Base-by-base conservation (phyloP, 2,329 filamentous ascomycete species). In the Lecanicillium sp. region DNA sequence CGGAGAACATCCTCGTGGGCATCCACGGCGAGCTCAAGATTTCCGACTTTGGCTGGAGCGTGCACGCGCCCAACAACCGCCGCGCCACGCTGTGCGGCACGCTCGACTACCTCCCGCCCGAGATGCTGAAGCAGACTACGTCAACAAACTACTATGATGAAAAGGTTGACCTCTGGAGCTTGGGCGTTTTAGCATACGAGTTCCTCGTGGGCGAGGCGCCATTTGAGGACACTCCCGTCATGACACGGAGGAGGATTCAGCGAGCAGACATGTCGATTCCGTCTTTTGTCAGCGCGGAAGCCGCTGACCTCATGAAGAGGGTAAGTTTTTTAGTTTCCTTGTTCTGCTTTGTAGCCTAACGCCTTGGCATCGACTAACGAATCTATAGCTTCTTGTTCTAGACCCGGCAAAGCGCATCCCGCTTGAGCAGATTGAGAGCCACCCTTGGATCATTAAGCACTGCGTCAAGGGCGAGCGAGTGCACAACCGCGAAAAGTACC, bases 21-120 rank as follows among this genome's bases (percentile, higher is more conserved):
- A 88, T 97, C 44, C 90, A 97, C 57, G 92, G 89, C 49, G 92
- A 98, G 69, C 89, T 98, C 67, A 98, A 98, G 65, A 89, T 98
- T 55, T 94, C 87, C 4, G 92, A 98, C 62, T 98, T 97, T 56
- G 90, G 92, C 36, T 98, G 92, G 92, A 94, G 86, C 58, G 92
- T 97, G 4, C 92, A 98, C 62, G 92, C 92, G 5, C 92, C 92
- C 19, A 96, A 94, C 63, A 94, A 90, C 66, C 73, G 92, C 50
- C 76, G 92, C 45, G 84, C 89, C 56, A 98, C 92, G 40, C 89
- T 97, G 79, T 98, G 92, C 60, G 92, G 92, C 46, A 98, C 92
- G 14, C 77, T 97, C 30, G 92, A 98, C 65, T 98, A 98, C 61
- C 77, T 98, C 13, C 92, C 92, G 3, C 92, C 92, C 4, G 92